These are phyloP conservation scores for Penicillium corylophilum DNA, from an alignment of 2,329 filamentous ascomycete genomes.

Conservation along the genomic window DNA sequence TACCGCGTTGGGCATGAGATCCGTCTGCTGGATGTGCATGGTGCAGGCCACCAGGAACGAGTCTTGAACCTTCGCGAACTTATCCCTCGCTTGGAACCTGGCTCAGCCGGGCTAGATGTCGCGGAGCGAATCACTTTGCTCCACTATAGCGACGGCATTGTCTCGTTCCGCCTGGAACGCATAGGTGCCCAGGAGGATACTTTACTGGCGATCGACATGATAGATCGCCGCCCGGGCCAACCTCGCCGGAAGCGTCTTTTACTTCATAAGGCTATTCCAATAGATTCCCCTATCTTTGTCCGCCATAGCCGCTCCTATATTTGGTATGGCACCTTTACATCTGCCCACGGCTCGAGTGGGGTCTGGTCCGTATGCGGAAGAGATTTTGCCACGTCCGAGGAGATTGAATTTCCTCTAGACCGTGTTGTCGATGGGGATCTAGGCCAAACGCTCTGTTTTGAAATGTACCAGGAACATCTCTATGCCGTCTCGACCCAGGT, in stretches of 20 bases:
- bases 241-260: constrained; percentile 40
- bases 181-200: constrained; percentile 45
- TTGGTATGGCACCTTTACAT: constrained; percentile 65
- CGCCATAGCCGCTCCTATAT: constrained; percentile 62
- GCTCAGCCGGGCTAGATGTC: constrained; percentile 27
- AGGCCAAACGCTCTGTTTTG: constrained; percentile 68
- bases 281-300: constrained; percentile 62
- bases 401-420: constrained; percentile 30
- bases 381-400: constrained; percentile 44
- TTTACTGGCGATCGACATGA: constrained; percentile 55
- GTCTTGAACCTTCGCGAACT: constrained; percentile 55
- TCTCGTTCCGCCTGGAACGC: constrained; percentile 58
- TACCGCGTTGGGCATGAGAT: constrained; percentile 58
- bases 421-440: constrained; percentile 49
- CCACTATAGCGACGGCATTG: constrained; percentile 57
- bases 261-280: constrained; percentile 44
- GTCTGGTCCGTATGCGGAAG: constrained; percentile 64
- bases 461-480: constrained; percentile 64
- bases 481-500: constrained; percentile 69
- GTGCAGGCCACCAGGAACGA: constrained; percentile 50
- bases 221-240: constrained; percentile 24
- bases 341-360: constrained; percentile 52
- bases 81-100: constrained; percentile 32
- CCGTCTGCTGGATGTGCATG: constrained; percentile 59
- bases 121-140: constrained; percentile 54